phyloP scores from a whole-genome alignment of 179 eudicot genomes.

The Beta corolliflora region DNA sequence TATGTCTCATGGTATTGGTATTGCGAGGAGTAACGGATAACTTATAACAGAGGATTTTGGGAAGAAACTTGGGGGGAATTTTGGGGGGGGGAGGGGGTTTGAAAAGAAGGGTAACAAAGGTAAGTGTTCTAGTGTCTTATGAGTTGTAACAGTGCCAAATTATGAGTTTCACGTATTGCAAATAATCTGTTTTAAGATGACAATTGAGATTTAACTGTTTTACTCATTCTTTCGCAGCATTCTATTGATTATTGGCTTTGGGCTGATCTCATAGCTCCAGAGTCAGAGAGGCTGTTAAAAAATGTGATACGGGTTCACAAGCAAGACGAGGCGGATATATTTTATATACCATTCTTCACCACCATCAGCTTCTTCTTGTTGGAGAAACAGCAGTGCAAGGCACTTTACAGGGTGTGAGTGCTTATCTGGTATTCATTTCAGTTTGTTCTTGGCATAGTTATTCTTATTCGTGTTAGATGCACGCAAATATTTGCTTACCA shows the following conservation, averaged over 20 bases:
- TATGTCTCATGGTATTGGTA: too few species aligned
- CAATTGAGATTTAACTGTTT: conserved; percentile 7
- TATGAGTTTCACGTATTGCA: not conserved
- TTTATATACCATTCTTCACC: conserved; percentile 93
- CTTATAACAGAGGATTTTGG: too few species aligned
- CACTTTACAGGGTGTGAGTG: conserved; percentile 99
- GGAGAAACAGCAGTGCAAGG: conserved; percentile 97
- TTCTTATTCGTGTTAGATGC: not conserved
- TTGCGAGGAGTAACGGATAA: too few species aligned
- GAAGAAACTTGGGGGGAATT: too few species aligned
- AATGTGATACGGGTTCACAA: conserved; percentile 71
- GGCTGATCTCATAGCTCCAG: conserved; percentile 91
- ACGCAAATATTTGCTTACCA: not conserved
- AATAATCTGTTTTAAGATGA: not conserved
- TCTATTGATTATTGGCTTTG: conserved; percentile 98
- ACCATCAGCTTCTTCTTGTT: conserved; percentile 89
- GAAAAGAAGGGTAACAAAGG: too few species aligned
- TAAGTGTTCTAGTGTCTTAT: too few species aligned
- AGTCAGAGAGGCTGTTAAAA: conserved; percentile 68
- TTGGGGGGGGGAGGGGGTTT: too few species aligned
- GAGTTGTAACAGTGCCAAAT: too few species aligned
- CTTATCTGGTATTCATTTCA: conserved; percentile 33
- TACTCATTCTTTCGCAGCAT: conserved; percentile 58
- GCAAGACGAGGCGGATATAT: conserved; percentile 90
- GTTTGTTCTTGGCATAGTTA: not conserved